A percentile compares a stretch with the other conserved stretches of the same genome.
Conservation (phyloP, 306 rosid species). For the Fragaria nilgerrensis region DNA sequence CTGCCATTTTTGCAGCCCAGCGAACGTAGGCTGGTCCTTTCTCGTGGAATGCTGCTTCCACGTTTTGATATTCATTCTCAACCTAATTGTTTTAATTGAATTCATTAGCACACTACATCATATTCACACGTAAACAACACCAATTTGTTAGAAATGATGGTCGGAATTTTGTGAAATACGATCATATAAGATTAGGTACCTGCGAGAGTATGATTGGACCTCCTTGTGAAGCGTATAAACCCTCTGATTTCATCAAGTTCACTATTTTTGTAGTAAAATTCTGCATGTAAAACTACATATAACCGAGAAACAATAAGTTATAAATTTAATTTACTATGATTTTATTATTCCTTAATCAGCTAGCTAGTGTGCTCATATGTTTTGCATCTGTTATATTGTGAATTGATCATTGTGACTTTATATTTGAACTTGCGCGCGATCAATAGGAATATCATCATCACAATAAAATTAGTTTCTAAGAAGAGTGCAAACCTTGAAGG, state of each 20-base stretch:
- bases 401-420: neutral
- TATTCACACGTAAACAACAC: neutral
- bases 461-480: neutral
- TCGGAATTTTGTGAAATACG: neutral
- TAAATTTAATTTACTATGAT: no score
- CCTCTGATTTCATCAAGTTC: slow-evolving; percentile 60
- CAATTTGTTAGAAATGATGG: neutral
- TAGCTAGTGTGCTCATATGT: no score
- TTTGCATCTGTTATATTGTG: neutral
- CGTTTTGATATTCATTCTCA: slow-evolving; percentile 68
- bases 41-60: slow-evolving; percentile 48
- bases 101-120: neutral
- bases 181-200: slow-evolving; percentile 23
- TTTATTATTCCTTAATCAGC: no score
- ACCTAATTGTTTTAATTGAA: slow-evolving; percentile 42
- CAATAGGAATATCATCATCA: no score
- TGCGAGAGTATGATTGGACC: slow-evolving; percentile 75
- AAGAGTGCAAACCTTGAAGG: slow-evolving; percentile 53
- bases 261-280: slow-evolving; percentile 69
- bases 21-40: slow-evolving; percentile 42
- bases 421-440: neutral
- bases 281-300: slow-evolving; percentile 62
- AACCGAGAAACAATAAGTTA: neutral
- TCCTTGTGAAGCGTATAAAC: slow-evolving; percentile 76
- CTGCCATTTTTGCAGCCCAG: slow-evolving; percentile 80